Base-by-base conservation (phyloP, 768 basidiomycete species). In the Kondoa malvinella region DNA sequence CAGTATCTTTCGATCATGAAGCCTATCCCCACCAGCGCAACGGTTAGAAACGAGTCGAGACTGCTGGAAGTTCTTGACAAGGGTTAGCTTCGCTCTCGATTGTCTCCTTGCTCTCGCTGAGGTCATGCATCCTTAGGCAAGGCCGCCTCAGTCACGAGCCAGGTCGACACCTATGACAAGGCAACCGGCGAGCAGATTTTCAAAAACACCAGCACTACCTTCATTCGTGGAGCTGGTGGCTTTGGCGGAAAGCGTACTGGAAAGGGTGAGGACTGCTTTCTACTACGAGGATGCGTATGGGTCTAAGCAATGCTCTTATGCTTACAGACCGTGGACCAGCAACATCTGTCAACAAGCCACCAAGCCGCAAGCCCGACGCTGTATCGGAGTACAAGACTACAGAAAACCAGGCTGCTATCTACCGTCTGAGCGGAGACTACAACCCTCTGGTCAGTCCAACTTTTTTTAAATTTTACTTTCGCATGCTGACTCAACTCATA, bases 171-270 rank as follows among this genome's bases (percentile, higher is more conserved):
- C 1, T 83, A 84, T 73, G 89, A 97, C 77, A 86, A 87, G 74
- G 75, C 75, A 58, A 84, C 85, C 0, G 92, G 91, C 1, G 80
- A 87, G 66, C 78, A 89, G 65, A 81, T 97, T 66, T 94, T 89
- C 75, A 91, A 95, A 78, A 95, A 89, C 77, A 88, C 92, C 76
- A 83, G 85, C 15, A 99, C 94, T 0, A 81, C 92, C 0, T 88
- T 96, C 77, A 84, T 94, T 70, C 88, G 95, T 67, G 92, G 92
- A 1, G 82, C 88, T 29, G 95, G 95, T n/a, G 92, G 92, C 0
- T 95, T 99, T 77, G 90, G 90, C 1, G 95, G 95, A 21, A 89
- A 87, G 79, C 87, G 89, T 68, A 78, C 77, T 32, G 92, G 91
- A 33, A 84, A 80, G 62, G 89, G 92, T 89, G 73, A 69, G 81